Evolutionary conservation across 2,329 filamentous ascomycete genomes (phyloP).

Genomic region (Neurospora sp.): DNA sequence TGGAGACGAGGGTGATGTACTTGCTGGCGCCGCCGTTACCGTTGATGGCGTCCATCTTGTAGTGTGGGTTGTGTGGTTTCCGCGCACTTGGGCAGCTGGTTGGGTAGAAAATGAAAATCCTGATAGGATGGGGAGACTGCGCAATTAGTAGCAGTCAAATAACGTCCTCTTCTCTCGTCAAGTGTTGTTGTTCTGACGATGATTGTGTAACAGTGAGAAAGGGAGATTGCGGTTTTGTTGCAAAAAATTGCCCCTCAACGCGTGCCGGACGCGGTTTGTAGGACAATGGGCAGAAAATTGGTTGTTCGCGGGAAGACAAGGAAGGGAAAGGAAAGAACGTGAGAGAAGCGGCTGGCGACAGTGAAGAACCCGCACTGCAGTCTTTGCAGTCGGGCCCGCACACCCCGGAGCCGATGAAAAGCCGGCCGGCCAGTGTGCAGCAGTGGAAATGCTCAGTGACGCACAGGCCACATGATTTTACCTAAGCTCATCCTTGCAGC

Average conservation of each 20-base stretch:
- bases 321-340: not conserved
- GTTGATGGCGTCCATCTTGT: constrained; percentile 16
- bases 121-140: not conserved
- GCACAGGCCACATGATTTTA: not conserved
- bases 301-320: constrained; percentile 1
- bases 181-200: not conserved
- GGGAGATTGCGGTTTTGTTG: not conserved
- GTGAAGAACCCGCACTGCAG: not conserved
- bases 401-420: not conserved
- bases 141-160: not conserved
- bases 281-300: not conserved
- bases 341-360: not conserved
- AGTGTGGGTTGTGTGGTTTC: constrained; percentile 1
- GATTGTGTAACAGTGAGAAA: not conserved
- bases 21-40: constrained; percentile 33
- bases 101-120: not conserved
- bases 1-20: constrained; percentile 68
- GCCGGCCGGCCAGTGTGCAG: not conserved
- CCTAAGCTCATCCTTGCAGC: not conserved
- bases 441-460: not conserved
- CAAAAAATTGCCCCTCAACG: constrained; percentile 1
- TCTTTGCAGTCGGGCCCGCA: not conserved
- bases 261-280: not conserved
- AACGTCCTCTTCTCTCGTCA: not conserved
- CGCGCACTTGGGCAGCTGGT: not conserved